Evolutionary conservation across 805 yeast species (phyloP), one percentile per base, ranked within the genome.

Genomic region (Isabelozyma pseudorhagii): DNA sequence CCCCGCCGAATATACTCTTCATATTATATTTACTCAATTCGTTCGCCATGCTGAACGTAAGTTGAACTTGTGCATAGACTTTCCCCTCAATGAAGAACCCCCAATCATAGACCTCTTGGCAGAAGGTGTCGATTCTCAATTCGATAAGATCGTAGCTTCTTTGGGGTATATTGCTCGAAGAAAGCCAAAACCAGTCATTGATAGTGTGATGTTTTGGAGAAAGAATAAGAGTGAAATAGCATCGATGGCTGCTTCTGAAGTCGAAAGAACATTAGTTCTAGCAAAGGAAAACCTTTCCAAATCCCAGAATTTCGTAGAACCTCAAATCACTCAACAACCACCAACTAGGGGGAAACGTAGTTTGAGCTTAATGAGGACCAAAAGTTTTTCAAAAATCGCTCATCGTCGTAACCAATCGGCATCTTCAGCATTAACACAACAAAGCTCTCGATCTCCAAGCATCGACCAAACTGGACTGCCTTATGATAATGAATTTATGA

Each of bases 121-220:
- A 0, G 93, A 87, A 60, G 97, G 97, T 1, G 84, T 81, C 1
- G 98, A 94, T 60, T 84, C 87, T 0, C 81, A 80, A 17, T 93
- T 94, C 63, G 99, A 94, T 67, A 82, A 87, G 59, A 88, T 91
- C 46, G 81, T 96, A 17, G 82, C 83, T 13, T 87, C 97, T 0
- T 71, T 94, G 48, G 99, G 99, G 8, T 89, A 89, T 63, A 89
- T 94, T 38, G 96, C 99, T 1, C 79, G 90, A 49, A 78, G 85
- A 25, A 89, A 90, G 56, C 97, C 98, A 0, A 92, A 90, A 61
- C 96, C 97, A 0, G 97, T 94, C 1, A 91, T 96, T 34, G 99
- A 94, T 66, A 90, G 96, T 6, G 96, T 94, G 51, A 92, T 94
- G 98, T 92, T 89, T 63, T 94, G 99, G 99, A 79, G 98, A 52